A percentile compares a stretch with the other conserved stretches of the same genome.
These are phyloP conservation scores for Puccinia polysora DNA, from an alignment of 1,284 basidiomycete genomes.

Conservation along the genomic window DNA sequence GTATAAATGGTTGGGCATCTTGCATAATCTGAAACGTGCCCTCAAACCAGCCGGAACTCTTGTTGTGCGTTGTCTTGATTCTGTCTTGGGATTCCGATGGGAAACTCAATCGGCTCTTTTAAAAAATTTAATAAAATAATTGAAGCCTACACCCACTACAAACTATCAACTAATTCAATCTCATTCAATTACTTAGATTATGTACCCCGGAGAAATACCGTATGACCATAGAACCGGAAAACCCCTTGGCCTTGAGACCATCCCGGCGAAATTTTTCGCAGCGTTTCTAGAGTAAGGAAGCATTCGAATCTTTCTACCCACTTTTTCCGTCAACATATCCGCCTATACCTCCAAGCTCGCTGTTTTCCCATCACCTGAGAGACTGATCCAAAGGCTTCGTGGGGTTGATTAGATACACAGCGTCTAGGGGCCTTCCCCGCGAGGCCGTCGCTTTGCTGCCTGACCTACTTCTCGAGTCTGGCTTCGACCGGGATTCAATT, in stretches of 20 bases:
- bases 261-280: conserved; percentile 6
- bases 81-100: no score
- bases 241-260: not conserved
- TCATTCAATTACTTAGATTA: no score
- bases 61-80: not conserved
- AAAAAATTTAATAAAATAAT: no score
- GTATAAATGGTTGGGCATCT: not conserved
- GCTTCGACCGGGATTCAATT: not conserved
- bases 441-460: not conserved
- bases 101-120: no score
- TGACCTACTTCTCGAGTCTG: no score
- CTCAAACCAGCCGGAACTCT: conserved; percentile 7
- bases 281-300: no score
- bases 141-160: no score
- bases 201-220: conserved; percentile 3
- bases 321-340: not conserved
- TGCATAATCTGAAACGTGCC: conserved; percentile 4
- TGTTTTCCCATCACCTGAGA: no score
- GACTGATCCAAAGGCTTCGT: no score
- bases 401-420: not conserved
- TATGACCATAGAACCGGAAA: not conserved
- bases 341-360: no score
- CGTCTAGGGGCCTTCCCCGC: conserved; percentile 9
- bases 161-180: no score
- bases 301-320: not conserved